Percentiles rank a stretch among this genome's conserved stretches.
phyloP scores from a whole-genome alignment of 345 rosid species.

The Excoecaria agallocha region DNA sequence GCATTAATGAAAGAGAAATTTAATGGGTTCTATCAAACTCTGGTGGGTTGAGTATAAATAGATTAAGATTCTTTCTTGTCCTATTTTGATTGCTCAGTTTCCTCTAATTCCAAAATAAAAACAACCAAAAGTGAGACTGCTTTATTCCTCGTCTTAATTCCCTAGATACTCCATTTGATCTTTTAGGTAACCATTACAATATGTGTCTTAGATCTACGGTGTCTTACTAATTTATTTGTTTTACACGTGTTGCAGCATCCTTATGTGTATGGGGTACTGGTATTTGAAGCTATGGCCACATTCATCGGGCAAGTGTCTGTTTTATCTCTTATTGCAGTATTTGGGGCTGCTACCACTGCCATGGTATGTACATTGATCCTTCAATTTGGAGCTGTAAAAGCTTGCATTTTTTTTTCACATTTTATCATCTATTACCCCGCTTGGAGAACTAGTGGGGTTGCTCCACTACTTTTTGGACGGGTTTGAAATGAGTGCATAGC shows the following conservation, averaged over 20 bases:
- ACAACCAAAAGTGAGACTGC: background rate
- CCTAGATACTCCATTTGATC: background rate
- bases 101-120: no score
- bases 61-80: conserved; percentile 1
- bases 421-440: background rate
- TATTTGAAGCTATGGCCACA: conserved; percentile 96
- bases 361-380: conserved; percentile 47
- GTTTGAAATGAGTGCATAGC: background rate
- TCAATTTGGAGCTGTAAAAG: background rate
- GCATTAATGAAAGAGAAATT: background rate
- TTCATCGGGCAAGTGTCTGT: conserved; percentile 94
- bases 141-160: background rate
- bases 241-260: conserved; percentile 52
- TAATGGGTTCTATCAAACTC: background rate
- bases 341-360: conserved; percentile 95
- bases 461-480: background rate
- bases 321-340: conserved; percentile 84
- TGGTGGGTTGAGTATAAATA: background rate
- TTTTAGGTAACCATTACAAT: background rate
- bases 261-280: conserved; percentile 79
- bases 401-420: no score
- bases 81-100: background rate
- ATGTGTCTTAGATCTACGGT: background rate
- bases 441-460: background rate
- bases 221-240: background rate